These are phyloP conservation scores for Cudoniella acicularis DNA, from an alignment of 495 filamentous ascomycete genomes.

Conservation along the genomic window DNA sequence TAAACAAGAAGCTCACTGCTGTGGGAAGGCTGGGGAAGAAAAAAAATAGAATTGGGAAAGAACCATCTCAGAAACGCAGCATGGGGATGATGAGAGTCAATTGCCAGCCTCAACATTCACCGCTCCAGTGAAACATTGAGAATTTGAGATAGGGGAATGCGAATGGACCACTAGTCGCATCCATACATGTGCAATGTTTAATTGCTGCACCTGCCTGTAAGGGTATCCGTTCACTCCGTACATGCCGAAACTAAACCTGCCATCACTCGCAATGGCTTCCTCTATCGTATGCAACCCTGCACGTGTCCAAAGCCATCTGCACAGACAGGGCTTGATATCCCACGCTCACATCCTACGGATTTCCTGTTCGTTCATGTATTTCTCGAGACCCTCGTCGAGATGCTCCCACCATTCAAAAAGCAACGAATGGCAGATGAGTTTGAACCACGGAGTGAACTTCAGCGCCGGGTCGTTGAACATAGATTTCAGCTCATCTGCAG, in stretches of 20 bases:
- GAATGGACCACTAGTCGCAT: constrained; percentile 6
- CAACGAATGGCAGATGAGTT: constrained; percentile 96
- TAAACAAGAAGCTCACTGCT: too few species aligned
- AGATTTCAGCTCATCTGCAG: constrained; percentile 72
- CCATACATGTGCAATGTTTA: neutral
- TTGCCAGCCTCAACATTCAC: neutral
- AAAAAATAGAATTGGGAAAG: neutral
- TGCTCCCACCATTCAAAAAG: constrained; percentile 98
- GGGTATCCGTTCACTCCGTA: neutral
- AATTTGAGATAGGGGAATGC: constrained; percentile 1
- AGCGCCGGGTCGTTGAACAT: constrained; percentile 79
- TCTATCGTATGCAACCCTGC: neutral
- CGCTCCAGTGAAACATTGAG: neutral
- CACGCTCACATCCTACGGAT: constrained; percentile 73
- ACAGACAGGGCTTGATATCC: neutral
- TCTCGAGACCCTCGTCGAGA: constrained; percentile 74
- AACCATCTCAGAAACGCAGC: neutral
- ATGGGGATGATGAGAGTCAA: neutral
- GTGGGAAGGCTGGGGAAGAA: too few species aligned
- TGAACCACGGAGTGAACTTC: constrained; percentile 98
- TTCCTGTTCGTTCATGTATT: constrained; percentile 78
- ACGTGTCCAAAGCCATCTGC: constrained; percentile 1
- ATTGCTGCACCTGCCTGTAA: constrained; percentile 2
- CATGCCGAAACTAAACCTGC: neutral
- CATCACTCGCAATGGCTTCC: neutral